Base-by-base conservation (phyloP, 108 stramenopile species). In the Cyclotella choctawhatcheeana region DNA sequence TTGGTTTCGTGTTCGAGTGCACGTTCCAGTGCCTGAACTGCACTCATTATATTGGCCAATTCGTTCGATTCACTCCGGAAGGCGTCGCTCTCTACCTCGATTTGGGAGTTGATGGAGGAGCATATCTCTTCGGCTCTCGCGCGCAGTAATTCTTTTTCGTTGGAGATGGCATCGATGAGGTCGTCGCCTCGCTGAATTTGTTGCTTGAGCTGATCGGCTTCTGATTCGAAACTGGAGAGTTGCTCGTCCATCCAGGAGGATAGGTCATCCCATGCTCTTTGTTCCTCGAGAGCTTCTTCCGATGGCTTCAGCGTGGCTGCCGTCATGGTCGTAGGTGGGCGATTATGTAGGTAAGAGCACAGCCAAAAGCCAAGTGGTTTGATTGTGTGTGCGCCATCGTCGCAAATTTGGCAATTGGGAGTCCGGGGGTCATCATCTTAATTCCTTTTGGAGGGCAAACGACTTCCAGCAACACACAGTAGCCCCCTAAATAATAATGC, bases 31-130 rank as follows among this genome's bases (percentile, higher is more conserved):
- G 34, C 16, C 58, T 56, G 67, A 44, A 69, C 67, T 3, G 40
- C 22, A 16, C 53, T 24, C 26, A 69, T 69, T 44, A 56, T 53
- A 24, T 14, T 3, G 18, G 67, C 51, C 18, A 69, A 55, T 32
- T 69, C 55, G 43, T 69, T 44, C 25, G 67, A 69, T 44, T 69
- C 67, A 21, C 44, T 29, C 44, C 58, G 40, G 4, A 69, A 32
- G 17, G 55, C 55, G 10, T 24, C 50, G 7, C 10, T 55, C 18
- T 69, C 67, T 20, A 6, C 32, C 58, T 69, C 55, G 26, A 69
- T 56, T 56, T 69, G 47, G 24, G 35, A 34, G 24, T 24, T 44
- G 37, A 69, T 56, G 53, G 67, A 56, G 12, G 53, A 43, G 13
- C 32, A 30, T 0, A 69, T 69, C 50, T 56, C 26, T 2, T 54